Percentiles rank a stretch among this genome's conserved stretches.
Conservation (phyloP, 495 filamentous ascomycete species). For the Usnea hakonensis region DNA sequence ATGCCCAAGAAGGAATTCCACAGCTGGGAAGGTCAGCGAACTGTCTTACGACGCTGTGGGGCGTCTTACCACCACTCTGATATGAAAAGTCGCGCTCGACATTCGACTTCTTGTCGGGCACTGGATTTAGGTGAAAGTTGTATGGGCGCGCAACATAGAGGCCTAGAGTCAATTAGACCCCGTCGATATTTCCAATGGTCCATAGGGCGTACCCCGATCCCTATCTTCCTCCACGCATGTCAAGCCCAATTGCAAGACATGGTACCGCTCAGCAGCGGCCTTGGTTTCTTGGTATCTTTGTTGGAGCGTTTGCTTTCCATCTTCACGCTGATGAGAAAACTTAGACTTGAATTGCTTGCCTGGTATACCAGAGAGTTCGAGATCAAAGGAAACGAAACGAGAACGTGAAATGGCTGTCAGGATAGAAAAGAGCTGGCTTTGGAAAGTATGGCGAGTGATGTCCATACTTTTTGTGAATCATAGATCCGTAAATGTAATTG, state of each 20-base stretch:
- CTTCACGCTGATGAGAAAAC: constrained; percentile 11
- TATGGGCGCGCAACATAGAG: constrained; percentile 58
- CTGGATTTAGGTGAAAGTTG: constrained; percentile 59
- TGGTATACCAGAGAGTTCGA: constrained; percentile 69
- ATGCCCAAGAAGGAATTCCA: constrained; percentile 54
- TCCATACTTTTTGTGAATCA: constrained; percentile 50
- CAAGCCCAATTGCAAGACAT: constrained; percentile 69
- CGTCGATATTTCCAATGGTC: constrained; percentile 13
- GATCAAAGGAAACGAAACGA: constrained; percentile 62
- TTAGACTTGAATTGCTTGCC: constrained; percentile 26
- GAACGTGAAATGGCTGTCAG: constrained; percentile 52
- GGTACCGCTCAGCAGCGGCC: constrained; percentile 58
- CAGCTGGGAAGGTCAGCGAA: constrained; percentile 33
- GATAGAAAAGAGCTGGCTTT: constrained; percentile 48
- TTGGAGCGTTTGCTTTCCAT: constrained; percentile 42
- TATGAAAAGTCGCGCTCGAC: constrained; percentile 49
- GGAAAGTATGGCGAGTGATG: constrained; percentile 47
- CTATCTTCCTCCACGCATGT: constrained; percentile 54
- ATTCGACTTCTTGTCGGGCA: constrained; percentile 40
- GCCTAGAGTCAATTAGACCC: constrained; percentile 27
- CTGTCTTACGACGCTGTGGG: background rate
- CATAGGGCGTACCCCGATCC: constrained; percentile 32
- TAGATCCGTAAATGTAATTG: background rate
- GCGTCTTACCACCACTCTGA: constrained; percentile 41
- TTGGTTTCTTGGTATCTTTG: constrained; percentile 60